Evolutionary conservation across 2,329 filamentous ascomycete genomes (phyloP), one percentile per base, ranked within the genome.

Genomic region (Microsporum ferrugineum): DNA sequence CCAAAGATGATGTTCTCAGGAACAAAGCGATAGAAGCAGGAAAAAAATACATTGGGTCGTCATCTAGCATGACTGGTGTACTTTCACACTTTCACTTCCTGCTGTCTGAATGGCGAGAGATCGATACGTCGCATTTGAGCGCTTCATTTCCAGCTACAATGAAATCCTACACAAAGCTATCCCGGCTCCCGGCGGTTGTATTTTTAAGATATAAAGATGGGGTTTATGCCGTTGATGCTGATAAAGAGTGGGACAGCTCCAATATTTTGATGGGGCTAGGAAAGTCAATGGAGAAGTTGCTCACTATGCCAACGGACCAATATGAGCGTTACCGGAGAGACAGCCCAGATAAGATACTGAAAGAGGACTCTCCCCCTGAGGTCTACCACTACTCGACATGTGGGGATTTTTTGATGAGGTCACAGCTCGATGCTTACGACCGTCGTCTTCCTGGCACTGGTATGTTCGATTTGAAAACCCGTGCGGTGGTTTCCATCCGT

Each of bases 391-490:
- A 94, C 72, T 91, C 89, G 2, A 89, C 84, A 0, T 79, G 91
- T 65, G 88, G 89, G 2, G 88, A 96, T 69, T 91, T 99, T 67
- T 80, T 99, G 71, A 89, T 99, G 85, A 86, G 95, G 47, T 96
- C 94, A 2, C 94, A 99, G 73, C 80, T 99, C 10, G 94, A 99
- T 71, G 94, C 94, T 0, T 77, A 94, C 68, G 94, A 99, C 71
- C 79, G 85, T 10, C 84, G 94, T 58, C 75, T 99, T 5, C 94
- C 92, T 0, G 94, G 94, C 0, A 88, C 87, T 3, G 94, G 94
- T 45, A 91, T 96, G 79, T 99, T 96, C 70, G 94, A 99, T 73
- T 77, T 99, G 63, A 99, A 99, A 77, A 99, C 94, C 0, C 83
- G 95, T 67, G 91, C 94, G 1, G 92, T 97, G 0, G 80, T 96